A percentile compares a stretch with the other conserved stretches of the same genome.
Evolutionary conservation across 2,329 filamentous ascomycete species (phyloP).

Genomic region (Hypomyces rosellus): DNA sequence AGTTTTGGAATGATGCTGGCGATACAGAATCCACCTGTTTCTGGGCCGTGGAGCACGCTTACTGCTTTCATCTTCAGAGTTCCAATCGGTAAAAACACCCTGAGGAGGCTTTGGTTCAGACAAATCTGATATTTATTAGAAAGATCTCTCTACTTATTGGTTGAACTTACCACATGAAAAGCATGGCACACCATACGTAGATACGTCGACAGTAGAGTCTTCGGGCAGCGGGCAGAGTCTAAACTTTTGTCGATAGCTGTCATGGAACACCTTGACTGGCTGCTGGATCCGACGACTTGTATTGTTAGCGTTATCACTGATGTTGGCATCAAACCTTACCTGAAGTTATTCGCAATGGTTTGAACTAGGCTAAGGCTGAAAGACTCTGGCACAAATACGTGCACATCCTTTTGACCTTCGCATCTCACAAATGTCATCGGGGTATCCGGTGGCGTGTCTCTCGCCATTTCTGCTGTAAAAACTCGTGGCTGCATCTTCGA

Average conservation of each 20-base stretch:
- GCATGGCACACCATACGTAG: constrained; percentile 13
- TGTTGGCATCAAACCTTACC: constrained; percentile 11
- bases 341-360: constrained; percentile 20
- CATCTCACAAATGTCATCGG: constrained; percentile 21
- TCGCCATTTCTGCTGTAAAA: constrained; percentile 1
- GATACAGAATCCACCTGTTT: constrained; percentile 30
- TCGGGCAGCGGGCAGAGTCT: constrained; percentile 20
- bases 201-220: constrained; percentile 10
- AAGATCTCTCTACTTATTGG: neutral
- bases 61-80: neutral
- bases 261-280: constrained; percentile 21
- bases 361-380: constrained; percentile 15
- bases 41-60: constrained; percentile 22
- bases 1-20: constrained; percentile 21
- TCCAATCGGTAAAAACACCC: neutral
- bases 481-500: constrained; percentile 10
- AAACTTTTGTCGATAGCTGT: constrained; percentile 18
- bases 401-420: constrained; percentile 17
- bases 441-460: constrained; percentile 6
- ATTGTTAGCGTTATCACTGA: neutral
- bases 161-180: constrained; percentile 18
- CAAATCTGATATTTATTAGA: constrained; percentile 2
- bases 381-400: constrained; percentile 21
- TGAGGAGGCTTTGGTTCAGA: constrained; percentile 3
- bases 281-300: constrained; percentile 19